phyloP scores from a whole-genome alignment of 192 early-diverging fungal genomes.

The Backusella macrospora region DNA sequence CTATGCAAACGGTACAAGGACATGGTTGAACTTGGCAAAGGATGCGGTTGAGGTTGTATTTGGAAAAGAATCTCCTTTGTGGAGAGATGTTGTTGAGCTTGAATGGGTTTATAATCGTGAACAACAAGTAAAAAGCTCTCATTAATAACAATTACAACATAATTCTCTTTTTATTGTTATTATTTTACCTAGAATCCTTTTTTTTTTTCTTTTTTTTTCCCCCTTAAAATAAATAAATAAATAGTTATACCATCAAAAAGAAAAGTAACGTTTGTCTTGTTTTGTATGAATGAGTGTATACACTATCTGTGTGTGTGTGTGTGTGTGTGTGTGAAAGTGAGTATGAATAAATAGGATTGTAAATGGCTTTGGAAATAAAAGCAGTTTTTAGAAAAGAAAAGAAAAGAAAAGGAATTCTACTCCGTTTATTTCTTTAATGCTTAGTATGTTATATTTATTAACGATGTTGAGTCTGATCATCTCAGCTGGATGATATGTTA shows the following conservation, averaged over 20 bases:
- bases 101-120: slow-evolving; percentile 40
- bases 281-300: not conserved
- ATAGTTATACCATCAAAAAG: not conserved
- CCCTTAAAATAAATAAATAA: no score
- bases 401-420: no score
- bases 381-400: no score
- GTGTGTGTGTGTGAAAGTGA: not conserved
- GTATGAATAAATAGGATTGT: no score
- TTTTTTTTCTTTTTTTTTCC: no score
- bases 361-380: no score
- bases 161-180: not conserved
- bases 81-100: slow-evolving; percentile 34
- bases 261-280: not conserved
- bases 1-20: slow-evolving; percentile 19
- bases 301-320: not conserved
- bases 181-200: not conserved
- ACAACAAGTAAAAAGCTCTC: slow-evolving; percentile 22
- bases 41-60: slow-evolving; percentile 17
- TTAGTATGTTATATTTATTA: no score
- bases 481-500: no score
- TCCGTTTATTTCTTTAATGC: no score
- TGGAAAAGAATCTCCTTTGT: slow-evolving; percentile 25
- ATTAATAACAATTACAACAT: not conserved
- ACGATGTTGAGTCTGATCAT: no score
- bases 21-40: slow-evolving; percentile 32